Evolutionary conservation across 2,329 filamentous ascomycete genomes (phyloP).

Genomic region (Sporothrix curviconia): DNA sequence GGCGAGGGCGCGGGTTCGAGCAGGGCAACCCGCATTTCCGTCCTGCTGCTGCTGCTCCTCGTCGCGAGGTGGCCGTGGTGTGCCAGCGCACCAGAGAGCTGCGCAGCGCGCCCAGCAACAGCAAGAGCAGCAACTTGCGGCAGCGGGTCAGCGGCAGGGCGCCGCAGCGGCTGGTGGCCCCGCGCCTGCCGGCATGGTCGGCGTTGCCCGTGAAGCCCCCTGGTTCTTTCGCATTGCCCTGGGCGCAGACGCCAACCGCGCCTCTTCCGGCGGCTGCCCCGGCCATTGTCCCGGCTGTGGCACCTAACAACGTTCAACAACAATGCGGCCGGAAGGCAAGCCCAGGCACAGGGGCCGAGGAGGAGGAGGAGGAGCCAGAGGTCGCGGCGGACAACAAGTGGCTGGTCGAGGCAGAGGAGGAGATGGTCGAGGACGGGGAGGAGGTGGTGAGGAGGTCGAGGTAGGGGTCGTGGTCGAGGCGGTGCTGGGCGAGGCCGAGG

Average conservation of each 20-base stretch:
- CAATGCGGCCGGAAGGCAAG: too few relatives aligned
- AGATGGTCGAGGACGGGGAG: background rate
- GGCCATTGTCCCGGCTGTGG: background rate
- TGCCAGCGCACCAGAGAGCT: too few relatives aligned
- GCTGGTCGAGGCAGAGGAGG: background rate
- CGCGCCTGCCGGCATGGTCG: slow-evolving; percentile 22
- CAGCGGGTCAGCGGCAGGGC: too few relatives aligned
- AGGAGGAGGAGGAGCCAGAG: slow-evolving; percentile 4
- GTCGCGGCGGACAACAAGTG: background rate
- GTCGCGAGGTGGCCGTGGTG: background rate
- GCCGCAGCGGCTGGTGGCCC: too few relatives aligned
- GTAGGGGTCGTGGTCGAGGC: background rate
- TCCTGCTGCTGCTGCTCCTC: too few relatives aligned
- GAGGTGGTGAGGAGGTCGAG: background rate
- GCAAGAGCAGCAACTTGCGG: too few relatives aligned
- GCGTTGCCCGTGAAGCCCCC: slow-evolving; percentile 50
- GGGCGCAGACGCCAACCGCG: slow-evolving; percentile 13
- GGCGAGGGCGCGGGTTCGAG: too few relatives aligned
- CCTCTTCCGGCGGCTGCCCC: background rate
- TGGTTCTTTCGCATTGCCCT: slow-evolving; percentile 49
- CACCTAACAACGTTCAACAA: background rate
- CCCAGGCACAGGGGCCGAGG: too few relatives aligned
- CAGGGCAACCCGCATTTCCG: too few relatives aligned
- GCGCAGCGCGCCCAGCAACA: too few relatives aligned
- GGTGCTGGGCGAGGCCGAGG: background rate